Base-by-base conservation (phyloP, 116 monocot species). In the Iris pallida region DNA sequence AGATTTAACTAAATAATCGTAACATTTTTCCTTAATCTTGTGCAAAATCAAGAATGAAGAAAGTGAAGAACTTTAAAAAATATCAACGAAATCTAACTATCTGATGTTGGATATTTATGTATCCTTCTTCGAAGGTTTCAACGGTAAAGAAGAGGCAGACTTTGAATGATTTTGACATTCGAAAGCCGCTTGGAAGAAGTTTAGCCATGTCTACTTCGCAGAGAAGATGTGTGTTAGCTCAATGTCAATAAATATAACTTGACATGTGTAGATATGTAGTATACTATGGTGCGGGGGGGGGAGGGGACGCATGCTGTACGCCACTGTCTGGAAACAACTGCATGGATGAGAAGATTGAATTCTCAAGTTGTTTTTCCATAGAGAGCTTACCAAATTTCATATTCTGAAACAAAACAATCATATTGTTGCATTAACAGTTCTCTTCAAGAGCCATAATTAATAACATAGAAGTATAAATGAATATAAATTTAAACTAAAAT, bases 151-250 rank as follows among this genome's bases (percentile, higher is more conserved):
- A 83, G 74, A 65, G 99, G 16, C 93, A 93, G 93, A 80, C 84
- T 14, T 65, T 99, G 57, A 84, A 64, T 66, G 93, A 99, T 72
- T 99, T 99, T 43, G 93, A 93, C 57, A 85, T 99, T 42, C 90
- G 99, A 59, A 99, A 79, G 75, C 90, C 99, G 17, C 86, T 99
- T 20, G 99, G 99, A 64, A 83, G 99, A 76, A 99, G 45, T 99
- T 99, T 78, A 93, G 99, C 1, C 99, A 99, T 70, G 99, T 99
- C 4, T 99, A 93, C 75, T 68, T 99, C 71, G 99, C 99, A 75
- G 93, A 90, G 72, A 90, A 47, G 89, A 89, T 97, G 80, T 8
- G 8, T 40, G 14, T 65, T n/a, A 45, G 42, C 40, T 20, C 8
- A 13, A 13, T 42, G n/a, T 3, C 59, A 8, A 17, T 16, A 71